Evolutionary conservation across 306 rosid species (phyloP), one percentile per base, ranked within the genome.

Genomic region (Malus sylvestris): DNA sequence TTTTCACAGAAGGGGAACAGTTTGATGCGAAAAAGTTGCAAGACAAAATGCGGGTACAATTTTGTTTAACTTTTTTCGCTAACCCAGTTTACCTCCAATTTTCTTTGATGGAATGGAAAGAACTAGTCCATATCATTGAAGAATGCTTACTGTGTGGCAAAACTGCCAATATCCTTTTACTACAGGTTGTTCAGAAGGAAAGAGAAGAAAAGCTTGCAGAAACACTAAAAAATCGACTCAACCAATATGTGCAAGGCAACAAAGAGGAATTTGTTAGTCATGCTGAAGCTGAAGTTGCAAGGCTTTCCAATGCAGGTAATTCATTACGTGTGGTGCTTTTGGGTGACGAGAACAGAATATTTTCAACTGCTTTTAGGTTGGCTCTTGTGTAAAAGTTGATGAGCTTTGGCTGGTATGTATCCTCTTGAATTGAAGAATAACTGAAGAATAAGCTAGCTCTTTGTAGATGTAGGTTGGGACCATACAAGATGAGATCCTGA

Each of bases 141-240:
- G 55, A 76, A 67, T 64, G 72, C 62, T 75, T 44, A 49, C 18
- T 32, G 5, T 81, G 33, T 52, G 64, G 78, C 71, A 45, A 33
- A 68, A 83, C n/a, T 74, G 71, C 77, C 74, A 46, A 49, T 85
- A 74, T 71, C 59, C 59, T 76, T 82, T 75, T 78, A 73, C 75
- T 30, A 63, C 88, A 94, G 98, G 85, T 85, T 81, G 97, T 95
- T 79, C 98, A 95, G 76, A 90, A 81, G 82, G 98, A 95, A 74
- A 90, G 98, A 84, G 98, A 95, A 84, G 98, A 95, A 79, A 95
- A 77, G 88, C 98, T 95, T 76, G 88, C 76, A 59, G 89, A 92
- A 65, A 86, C 72, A 71, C 86, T 95, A 25, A 95, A 88, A 87
- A 83, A 71, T 82, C 88, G 97, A 76, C 91, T 95, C 51, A 85